Evolutionary conservation across 2,329 filamentous ascomycete species (phyloP).

Genomic region (Diaporthe citrichinensis): DNA sequence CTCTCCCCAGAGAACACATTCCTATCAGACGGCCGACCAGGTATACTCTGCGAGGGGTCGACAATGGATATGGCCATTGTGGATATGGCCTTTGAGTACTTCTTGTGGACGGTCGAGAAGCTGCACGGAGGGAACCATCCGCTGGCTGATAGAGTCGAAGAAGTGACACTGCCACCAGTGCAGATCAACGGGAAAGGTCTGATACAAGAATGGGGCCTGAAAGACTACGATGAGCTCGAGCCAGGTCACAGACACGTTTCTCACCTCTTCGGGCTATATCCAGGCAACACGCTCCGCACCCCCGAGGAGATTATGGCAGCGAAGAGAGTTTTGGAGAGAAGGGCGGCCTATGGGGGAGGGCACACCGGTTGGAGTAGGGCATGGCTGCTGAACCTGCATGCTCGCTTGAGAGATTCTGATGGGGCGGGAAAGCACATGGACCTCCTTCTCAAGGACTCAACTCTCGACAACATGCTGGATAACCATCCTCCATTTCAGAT

Average conservation of each 20-base stretch:
- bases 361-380: constrained; percentile 67
- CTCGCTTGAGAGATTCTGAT: constrained; percentile 56
- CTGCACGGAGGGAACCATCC: constrained; percentile 34
- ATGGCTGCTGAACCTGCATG: constrained; percentile 64
- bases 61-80: constrained; percentile 63
- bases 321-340: constrained; percentile 47
- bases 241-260: constrained; percentile 66
- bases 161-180: constrained; percentile 45
- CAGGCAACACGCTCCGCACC: constrained; percentile 55
- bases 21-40: constrained; percentile 52
- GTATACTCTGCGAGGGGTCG: constrained; percentile 58
- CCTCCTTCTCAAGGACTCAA: constrained; percentile 56
- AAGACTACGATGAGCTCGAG: constrained; percentile 57
- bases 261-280: constrained; percentile 64
- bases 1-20: constrained; percentile 53
- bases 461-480: constrained; percentile 60
- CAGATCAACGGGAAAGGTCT: constrained; percentile 53
- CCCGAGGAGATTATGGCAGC: constrained; percentile 49
- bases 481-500: constrained; percentile 64
- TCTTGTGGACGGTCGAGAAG: constrained; percentile 45
- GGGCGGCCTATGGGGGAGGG: constrained; percentile 55
- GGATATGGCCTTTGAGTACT: constrained; percentile 46
- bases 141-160: constrained; percentile 42
- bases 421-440: constrained; percentile 55
- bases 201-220: constrained; percentile 57